phyloP scores from a whole-genome alignment of 192 early-diverging fungal genomes.

The Backusella tuberculispora region DNA sequence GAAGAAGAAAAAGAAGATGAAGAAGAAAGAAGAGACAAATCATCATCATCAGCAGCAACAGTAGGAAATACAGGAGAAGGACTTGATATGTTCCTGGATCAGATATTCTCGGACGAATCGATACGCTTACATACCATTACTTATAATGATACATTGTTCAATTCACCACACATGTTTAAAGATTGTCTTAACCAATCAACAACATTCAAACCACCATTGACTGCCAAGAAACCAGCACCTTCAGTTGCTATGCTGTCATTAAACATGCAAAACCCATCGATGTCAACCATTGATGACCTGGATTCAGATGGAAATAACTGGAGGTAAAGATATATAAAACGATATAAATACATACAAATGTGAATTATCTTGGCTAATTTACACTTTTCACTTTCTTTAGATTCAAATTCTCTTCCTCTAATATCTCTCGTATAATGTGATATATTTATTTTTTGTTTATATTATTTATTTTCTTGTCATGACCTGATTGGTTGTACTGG shows the following conservation, averaged over 20 bases:
- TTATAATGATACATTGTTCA: constrained; percentile 27
- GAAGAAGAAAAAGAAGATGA: background rate
- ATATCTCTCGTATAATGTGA: constrained; percentile 25
- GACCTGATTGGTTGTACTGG: background rate
- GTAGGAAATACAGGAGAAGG: background rate
- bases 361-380: background rate
- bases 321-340: background rate
- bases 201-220: background rate
- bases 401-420: constrained; percentile 34
- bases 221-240: constrained; percentile 2
- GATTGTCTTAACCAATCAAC: constrained; percentile 17
- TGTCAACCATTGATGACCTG: background rate
- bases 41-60: background rate
- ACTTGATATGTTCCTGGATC: constrained; percentile 14
- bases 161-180: constrained; percentile 23
- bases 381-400: constrained; percentile 4
- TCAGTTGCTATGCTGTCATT: background rate
- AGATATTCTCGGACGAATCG: background rate
- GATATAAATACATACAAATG: background rate
- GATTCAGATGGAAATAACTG: background rate
- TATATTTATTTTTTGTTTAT: background rate
- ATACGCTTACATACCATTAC: background rate
- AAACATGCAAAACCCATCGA: background rate
- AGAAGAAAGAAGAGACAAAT: background rate
- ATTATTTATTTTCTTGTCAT: constrained; percentile 5